Conservation (phyloP, 2,329 filamentous ascomycete genomes). For the Paecilomyces variotii region DNA sequence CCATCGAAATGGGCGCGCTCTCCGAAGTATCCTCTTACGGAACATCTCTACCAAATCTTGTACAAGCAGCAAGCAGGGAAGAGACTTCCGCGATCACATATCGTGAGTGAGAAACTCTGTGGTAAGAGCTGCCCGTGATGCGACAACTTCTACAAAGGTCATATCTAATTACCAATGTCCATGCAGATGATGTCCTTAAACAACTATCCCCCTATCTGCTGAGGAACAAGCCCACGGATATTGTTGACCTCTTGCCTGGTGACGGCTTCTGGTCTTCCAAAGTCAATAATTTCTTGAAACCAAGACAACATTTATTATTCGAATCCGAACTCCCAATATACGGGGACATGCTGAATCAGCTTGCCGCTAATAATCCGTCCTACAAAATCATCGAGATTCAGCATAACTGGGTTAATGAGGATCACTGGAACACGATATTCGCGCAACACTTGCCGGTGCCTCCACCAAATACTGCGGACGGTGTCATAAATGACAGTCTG, state of each 20-base stretch:
- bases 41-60: neutral
- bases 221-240: slow-evolving; percentile 67
- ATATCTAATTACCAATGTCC: neutral
- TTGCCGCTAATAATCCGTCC: slow-evolving; percentile 41
- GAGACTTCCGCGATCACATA: slow-evolving; percentile 8
- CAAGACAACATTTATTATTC: slow-evolving; percentile 74
- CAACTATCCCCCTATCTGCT: slow-evolving; percentile 63
- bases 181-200: slow-evolving; percentile 56
- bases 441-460: slow-evolving; percentile 39
- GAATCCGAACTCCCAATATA: slow-evolving; percentile 60
- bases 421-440: slow-evolving; percentile 7
- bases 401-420: neutral
- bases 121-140: slow-evolving; percentile 16
- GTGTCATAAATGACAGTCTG: slow-evolving; percentile 59
- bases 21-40: neutral
- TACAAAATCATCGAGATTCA: slow-evolving; percentile 39
- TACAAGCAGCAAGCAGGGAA: neutral
- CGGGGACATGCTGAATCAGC: slow-evolving; percentile 50
- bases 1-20: neutral
- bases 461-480: slow-evolving; percentile 38
- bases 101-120: slow-evolving; percentile 25
- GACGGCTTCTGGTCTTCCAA: slow-evolving; percentile 69
- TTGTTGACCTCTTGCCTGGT: slow-evolving; percentile 82
- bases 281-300: slow-evolving; percentile 65
- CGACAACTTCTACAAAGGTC: neutral